Evolutionary conservation across 306 rosid genomes (phyloP).

Genomic region (Citrullus mucosospermus): DNA sequence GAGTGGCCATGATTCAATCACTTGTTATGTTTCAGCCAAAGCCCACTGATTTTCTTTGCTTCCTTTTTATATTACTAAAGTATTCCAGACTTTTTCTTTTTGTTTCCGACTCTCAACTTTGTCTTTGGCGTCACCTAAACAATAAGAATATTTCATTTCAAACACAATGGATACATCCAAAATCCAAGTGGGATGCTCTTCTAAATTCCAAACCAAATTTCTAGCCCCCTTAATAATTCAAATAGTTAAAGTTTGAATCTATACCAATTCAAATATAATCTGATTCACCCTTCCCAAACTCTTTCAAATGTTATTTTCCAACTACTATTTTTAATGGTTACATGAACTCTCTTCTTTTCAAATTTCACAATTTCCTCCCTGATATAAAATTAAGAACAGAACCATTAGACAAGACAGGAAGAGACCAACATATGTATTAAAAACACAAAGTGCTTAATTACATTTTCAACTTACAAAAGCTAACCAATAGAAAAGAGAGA

Average conservation of each 20-base stretch:
- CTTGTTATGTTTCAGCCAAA: neutral
- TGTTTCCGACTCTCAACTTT: neutral
- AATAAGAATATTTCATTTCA: neutral
- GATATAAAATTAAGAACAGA: too few relatives aligned
- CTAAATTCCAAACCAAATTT: too few relatives aligned
- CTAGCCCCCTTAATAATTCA: too few relatives aligned
- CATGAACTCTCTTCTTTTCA: too few relatives aligned
- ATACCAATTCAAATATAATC: too few relatives aligned
- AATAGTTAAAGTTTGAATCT: too few relatives aligned
- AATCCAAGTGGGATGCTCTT: neutral
- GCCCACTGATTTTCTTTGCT: neutral
- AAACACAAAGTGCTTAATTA: neutral
- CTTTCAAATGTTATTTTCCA: too few relatives aligned
- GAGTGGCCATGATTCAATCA: neutral
- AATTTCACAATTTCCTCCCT: too few relatives aligned
- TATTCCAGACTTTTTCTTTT: neutral
- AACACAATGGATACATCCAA: neutral
- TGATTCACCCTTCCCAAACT: too few relatives aligned
- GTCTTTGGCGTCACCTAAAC: neutral
- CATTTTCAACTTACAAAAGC: neutral
- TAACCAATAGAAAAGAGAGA: too few relatives aligned
- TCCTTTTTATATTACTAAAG: neutral
- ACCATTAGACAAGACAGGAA: neutral
- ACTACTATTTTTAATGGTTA: too few relatives aligned
- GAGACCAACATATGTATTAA: neutral